A percentile compares a stretch with the other conserved stretches of the same genome.
These are phyloP conservation scores for Nyctanthes arbortristis DNA, from an alignment of 257 asterid species.

Conservation along the genomic window DNA sequence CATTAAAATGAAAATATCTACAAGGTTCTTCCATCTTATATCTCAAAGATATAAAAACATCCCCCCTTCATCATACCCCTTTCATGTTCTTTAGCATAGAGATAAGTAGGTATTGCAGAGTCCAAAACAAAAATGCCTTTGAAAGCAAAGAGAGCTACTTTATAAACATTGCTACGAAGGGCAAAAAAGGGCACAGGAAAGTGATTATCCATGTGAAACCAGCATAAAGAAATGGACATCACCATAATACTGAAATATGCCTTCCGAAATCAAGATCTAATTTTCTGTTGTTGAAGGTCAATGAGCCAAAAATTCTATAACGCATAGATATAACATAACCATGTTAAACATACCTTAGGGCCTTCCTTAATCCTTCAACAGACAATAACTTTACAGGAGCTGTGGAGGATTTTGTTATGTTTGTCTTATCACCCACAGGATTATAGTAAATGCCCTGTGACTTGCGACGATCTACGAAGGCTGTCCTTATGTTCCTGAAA, in stretches of 20 bases:
- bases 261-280: too few relatives aligned
- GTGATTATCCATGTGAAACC: neutral
- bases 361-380: constrained; percentile 77
- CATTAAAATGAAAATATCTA: neutral
- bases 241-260: too few relatives aligned
- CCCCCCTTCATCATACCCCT: neutral
- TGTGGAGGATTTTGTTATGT: constrained; percentile 44
- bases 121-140: neutral
- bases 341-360: constrained; percentile 61
- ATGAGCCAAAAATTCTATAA: neutral
- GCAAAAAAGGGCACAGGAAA: too few relatives aligned
- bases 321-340: constrained; percentile 3
- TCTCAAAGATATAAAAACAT: neutral
- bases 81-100: neutral
- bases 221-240: neutral
- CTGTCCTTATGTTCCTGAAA: constrained; percentile 75
- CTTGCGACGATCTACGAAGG: constrained; percentile 66
- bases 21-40: too few relatives aligned
- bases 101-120: neutral
- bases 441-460: constrained; percentile 85
- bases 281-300: neutral
- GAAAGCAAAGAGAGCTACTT: neutral
- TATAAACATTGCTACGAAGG: neutral
- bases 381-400: constrained; percentile 73
- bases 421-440: constrained; percentile 44